Evolutionary conservation across 371 early-diverging fungal genomes (phyloP).

Genomic region (Rhizopus arrhizus): DNA sequence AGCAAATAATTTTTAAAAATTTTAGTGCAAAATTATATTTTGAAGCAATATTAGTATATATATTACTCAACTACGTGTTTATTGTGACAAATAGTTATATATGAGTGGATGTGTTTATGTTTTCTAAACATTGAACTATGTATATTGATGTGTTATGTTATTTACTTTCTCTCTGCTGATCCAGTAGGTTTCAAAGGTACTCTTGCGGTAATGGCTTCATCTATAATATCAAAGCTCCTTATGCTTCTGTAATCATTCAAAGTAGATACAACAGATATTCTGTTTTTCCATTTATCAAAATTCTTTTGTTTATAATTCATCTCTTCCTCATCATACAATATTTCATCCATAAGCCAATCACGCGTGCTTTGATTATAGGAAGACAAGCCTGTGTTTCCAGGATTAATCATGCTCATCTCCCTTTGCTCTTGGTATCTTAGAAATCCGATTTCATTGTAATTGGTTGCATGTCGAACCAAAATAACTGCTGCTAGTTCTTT

Average conservation of each 20-base stretch:
- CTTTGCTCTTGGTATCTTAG: constrained; percentile 36
- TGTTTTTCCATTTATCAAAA: constrained; percentile 52
- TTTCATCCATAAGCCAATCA: constrained; percentile 29
- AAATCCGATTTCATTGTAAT: constrained; percentile 43
- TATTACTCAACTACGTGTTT: not conserved
- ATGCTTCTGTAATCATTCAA: constrained; percentile 49
- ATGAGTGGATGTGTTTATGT: not conserved
- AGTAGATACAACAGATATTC: constrained; percentile 49
- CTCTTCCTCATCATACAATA: constrained; percentile 33
- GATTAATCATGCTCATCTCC: constrained; percentile 31
- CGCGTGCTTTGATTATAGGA: constrained; percentile 5
- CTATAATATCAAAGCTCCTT: constrained; percentile 48
- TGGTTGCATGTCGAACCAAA: constrained; percentile 58
- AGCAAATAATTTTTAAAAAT: too few species aligned
- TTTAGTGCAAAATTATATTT: too few species aligned
- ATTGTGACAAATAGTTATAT: not conserved
- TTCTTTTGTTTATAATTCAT: constrained; percentile 31
- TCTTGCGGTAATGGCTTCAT: constrained; percentile 46
- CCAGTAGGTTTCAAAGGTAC: constrained; percentile 38
- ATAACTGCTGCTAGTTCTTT: constrained; percentile 67
- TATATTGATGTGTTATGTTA: not conserved
- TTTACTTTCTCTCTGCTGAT: constrained; percentile 18
- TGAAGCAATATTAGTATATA: too few species aligned
- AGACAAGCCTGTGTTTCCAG: constrained; percentile 9
- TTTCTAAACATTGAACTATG: not conserved